Conservation (phyloP, 805 yeast species). For the Metschnikowia kunwiensis region DNA sequence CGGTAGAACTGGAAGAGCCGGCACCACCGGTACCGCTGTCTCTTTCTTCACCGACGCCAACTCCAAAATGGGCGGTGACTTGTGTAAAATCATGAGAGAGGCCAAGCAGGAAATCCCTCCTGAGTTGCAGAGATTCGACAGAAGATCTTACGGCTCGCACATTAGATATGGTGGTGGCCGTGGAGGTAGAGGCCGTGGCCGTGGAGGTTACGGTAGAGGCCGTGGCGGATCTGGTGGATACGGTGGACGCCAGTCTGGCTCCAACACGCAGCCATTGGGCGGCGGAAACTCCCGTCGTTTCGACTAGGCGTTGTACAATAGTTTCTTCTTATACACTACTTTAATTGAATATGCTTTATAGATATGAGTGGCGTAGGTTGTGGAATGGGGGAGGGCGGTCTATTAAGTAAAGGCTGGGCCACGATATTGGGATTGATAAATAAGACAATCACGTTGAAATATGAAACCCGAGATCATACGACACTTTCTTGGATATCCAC, state of each 20-base stretch:
- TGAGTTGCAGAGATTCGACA: constrained; percentile 64
- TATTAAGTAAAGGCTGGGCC: too few species aligned
- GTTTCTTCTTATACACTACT: too few species aligned
- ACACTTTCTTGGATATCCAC: too few species aligned
- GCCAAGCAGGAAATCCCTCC: constrained; percentile 90
- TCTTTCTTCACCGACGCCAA: constrained; percentile 89
- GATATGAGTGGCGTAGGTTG: too few species aligned
- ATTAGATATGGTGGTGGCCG: constrained; percentile 49
- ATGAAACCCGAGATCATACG: too few species aligned
- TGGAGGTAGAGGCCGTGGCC: constrained; percentile 46
- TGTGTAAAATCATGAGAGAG: constrained; percentile 87
- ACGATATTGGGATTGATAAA: too few species aligned
- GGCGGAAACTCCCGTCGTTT: constrained; percentile 16
- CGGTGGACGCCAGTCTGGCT: constrained; percentile 44
- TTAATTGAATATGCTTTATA: too few species aligned
- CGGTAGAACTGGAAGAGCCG: constrained; percentile 99
- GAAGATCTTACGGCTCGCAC: constrained; percentile 63
- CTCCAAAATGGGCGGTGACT: constrained; percentile 83
- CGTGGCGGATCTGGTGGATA: constrained; percentile 49
- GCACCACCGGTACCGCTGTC: constrained; percentile 91
- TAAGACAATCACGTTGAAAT: too few species aligned
- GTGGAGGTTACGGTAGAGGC: constrained; percentile 25
- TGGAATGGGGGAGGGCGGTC: too few species aligned
- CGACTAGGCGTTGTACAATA: not conserved
- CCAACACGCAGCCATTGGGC: constrained; percentile 52